Evolutionary conservation across 768 basidiomycete genomes (phyloP).

Genomic region (Boletus rubroflammeus): DNA sequence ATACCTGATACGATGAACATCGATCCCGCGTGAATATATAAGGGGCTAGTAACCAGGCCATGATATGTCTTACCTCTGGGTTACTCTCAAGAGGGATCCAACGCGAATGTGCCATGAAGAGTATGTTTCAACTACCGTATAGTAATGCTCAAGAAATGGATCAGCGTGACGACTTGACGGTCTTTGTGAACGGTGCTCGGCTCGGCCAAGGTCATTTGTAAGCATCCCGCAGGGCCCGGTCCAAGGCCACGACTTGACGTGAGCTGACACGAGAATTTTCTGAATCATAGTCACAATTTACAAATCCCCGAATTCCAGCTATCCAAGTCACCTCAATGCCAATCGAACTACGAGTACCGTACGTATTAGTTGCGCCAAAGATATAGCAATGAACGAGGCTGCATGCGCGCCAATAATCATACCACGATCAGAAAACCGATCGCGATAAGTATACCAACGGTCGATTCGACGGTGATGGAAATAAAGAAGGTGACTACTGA

Average conservation of each 20-base stretch:
- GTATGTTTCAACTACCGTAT: neutral
- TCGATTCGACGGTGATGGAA: neutral
- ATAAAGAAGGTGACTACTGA: neutral
- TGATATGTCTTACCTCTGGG: constrained; percentile 41
- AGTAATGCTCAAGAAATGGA: neutral
- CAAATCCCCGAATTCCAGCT: neutral
- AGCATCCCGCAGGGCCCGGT: too few species aligned
- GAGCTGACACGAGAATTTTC: neutral
- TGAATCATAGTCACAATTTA: neutral
- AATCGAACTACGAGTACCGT: neutral
- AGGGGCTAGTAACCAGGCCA: neutral
- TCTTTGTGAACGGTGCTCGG: neutral
- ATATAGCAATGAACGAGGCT: too few species aligned
- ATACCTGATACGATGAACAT: constrained; percentile 22
- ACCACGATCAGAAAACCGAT: too few species aligned
- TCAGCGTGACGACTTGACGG: neutral
- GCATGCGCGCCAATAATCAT: too few species aligned
- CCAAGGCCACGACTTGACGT: neutral
- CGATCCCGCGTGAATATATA: constrained; percentile 2
- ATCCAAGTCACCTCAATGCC: neutral
- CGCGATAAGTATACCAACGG: neutral
- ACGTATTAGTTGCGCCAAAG: neutral
- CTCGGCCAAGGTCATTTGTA: neutral
- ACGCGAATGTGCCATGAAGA: constrained; percentile 28
- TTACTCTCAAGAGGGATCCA: constrained; percentile 87